Evolutionary conservation across 371 early-diverging fungal genomes (phyloP), one percentile per base, ranked within the genome.

Genomic region (Batkoa obscura): DNA sequence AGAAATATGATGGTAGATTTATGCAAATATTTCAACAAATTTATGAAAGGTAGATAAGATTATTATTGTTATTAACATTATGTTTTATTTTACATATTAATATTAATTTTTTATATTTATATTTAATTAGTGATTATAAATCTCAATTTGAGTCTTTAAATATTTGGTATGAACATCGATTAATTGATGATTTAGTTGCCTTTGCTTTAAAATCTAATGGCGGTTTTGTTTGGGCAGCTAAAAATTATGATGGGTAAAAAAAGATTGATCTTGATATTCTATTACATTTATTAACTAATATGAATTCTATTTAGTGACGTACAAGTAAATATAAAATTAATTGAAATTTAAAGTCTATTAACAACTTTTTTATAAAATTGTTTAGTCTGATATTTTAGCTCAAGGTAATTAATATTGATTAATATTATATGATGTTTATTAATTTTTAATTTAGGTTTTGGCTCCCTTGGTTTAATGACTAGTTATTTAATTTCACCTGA

Each of bases 131-230:
- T 55, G 75, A 73, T 51, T 83, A 81, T 72, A 78, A 83, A 70
- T 52, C 72, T 46, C 67, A 80, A 57, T 89, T 83, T 53, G 83
- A 86, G 55, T 77, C 66, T 23, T 66, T 66, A 15, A 79, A 79
- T 52, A 90, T 94, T 64, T 92, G 88, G 90, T 95, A 95, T 63
- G 96, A 95, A 70, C 96, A 95, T 72, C 83, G 89, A 55, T 73
- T 96, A 56, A 94, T 96, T 62, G 97, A 96, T 66, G 97, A 96
- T 65, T 92, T 94, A 92, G 95, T 96, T 60, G 97, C 97, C 43
- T 93, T 94, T 68, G 87, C 83, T 43, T 72, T 96, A 66, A 96
- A 96, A 74, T 89, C 90, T 43, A 72, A 78, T 47, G 97, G 97
- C 58, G 90, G 89, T 58, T 93, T 92, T 62, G 83, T 96, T 36